Percentiles rank a stretch among this genome's conserved stretches.
phyloP scores from a whole-genome alignment of 1,284 basidiomycete species.

The Hemileccinum hortonii region DNA sequence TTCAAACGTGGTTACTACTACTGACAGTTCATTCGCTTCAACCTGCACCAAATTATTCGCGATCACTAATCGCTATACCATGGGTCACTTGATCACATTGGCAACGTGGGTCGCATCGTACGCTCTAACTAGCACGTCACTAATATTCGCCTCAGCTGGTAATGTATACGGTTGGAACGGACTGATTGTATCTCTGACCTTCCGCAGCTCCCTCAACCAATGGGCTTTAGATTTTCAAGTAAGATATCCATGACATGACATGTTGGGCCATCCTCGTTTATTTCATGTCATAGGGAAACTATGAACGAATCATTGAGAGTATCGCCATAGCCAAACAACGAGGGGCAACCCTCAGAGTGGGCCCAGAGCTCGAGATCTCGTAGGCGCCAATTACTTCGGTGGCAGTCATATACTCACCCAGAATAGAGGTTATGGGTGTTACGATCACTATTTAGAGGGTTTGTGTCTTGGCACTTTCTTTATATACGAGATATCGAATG shows the following conservation, averaged over 20 bases:
- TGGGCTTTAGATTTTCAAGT: conserved; percentile 96
- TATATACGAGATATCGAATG: background rate
- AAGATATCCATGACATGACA: background rate
- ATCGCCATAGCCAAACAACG: conserved; percentile 85
- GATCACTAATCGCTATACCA: too few species aligned
- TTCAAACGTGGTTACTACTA: too few species aligned
- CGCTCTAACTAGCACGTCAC: conserved; percentile 1
- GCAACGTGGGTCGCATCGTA: conserved; percentile 54
- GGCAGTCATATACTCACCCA: background rate
- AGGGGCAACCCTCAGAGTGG: conserved; percentile 93
- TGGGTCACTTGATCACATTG: conserved; percentile 83
- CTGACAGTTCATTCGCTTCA: too few species aligned
- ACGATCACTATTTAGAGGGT: conserved; percentile 93
- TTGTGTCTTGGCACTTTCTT: background rate
- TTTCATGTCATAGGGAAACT: conserved; percentile 70
- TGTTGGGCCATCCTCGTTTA: background rate
- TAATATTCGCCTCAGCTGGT: conserved; percentile 43
- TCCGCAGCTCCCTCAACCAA: conserved; percentile 83
- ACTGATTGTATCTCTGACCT: conserved; percentile 9
- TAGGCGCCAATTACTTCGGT: conserved; percentile 38
- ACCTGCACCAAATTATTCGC: too few species aligned
- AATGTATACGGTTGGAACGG: conserved; percentile 9
- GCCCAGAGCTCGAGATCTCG: conserved; percentile 98
- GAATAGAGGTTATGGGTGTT: conserved; percentile 86
- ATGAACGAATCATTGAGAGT: conserved; percentile 86